phyloP scores from a whole-genome alignment of 345 rosid genomes.

The Brassica nigra region DNA sequence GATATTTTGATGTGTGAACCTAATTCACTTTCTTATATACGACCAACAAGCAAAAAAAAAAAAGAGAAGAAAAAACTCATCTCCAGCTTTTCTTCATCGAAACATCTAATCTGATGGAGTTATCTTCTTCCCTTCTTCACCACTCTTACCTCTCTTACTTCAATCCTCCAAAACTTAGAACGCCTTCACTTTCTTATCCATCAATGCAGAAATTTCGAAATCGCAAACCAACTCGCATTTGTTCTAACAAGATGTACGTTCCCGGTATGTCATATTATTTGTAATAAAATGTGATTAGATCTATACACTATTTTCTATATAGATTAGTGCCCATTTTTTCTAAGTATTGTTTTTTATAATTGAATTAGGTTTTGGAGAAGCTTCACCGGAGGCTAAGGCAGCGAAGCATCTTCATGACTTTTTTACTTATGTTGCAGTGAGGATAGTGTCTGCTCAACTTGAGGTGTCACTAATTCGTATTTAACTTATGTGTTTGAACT shows the following conservation, averaged over 20 bases:
- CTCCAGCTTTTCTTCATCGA: background rate
- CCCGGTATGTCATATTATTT: slow-evolving; percentile 28
- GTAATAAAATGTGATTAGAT: background rate
- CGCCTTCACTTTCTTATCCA: background rate
- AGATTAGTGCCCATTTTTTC: background rate
- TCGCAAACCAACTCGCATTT: slow-evolving; percentile 23
- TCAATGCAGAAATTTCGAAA: background rate
- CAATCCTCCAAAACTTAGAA: slow-evolving; percentile 26
- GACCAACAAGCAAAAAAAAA: background rate
- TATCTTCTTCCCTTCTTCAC: slow-evolving; percentile 6
- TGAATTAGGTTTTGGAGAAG: slow-evolving; percentile 71
- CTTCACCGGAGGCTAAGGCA: slow-evolving; percentile 87
- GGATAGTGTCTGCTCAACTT: slow-evolving; percentile 77
- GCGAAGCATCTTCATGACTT: slow-evolving; percentile 74
- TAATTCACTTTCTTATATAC: slow-evolving; percentile 1
- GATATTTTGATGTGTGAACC: slow-evolving; percentile 8
- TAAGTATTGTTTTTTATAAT: background rate
- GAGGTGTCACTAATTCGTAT: slow-evolving; percentile 46
- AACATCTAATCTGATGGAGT: background rate
- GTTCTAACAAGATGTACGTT: slow-evolving; percentile 43
- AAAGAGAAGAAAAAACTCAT: background rate
- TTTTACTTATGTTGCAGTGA: slow-evolving; percentile 74
- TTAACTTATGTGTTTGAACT: background rate
- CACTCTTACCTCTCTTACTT: slow-evolving; percentile 32
- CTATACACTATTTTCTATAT: background rate